A percentile compares a stretch with the other conserved stretches of the same genome.
Conservation (phyloP, 352 stramenopile species). For the Globisporangium viniferum region DNA sequence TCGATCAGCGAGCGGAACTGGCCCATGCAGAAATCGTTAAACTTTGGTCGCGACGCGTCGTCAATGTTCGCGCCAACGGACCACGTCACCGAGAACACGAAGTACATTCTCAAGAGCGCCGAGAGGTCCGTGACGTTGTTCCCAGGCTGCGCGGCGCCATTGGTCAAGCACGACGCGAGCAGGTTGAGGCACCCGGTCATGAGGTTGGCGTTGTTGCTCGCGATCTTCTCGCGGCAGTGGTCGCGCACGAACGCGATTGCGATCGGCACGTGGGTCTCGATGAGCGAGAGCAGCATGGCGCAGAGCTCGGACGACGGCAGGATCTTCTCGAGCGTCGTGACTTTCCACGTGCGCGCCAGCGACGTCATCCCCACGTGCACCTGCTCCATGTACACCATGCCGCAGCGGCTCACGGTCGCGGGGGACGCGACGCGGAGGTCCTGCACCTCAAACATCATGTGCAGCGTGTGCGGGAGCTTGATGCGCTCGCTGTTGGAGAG, state of each 20-base stretch:
- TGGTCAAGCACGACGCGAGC: slow-evolving; percentile 67
- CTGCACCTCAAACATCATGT: slow-evolving; percentile 94
- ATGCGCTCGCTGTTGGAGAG: slow-evolving; percentile 87
- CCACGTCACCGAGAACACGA: slow-evolving; percentile 86
- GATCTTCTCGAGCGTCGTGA: slow-evolving; percentile 72
- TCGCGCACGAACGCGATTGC: slow-evolving; percentile 88
- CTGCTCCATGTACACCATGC: slow-evolving; percentile 93
- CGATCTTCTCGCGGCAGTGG: slow-evolving; percentile 87
- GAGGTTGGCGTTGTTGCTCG: slow-evolving; percentile 86
- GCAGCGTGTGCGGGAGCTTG: slow-evolving; percentile 80
- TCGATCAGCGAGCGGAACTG: slow-evolving; percentile 65
- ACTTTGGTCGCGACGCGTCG: slow-evolving; percentile 72
- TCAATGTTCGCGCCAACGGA: slow-evolving; percentile 87
- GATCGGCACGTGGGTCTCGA: slow-evolving; percentile 79
- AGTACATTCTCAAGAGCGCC: slow-evolving; percentile 79
- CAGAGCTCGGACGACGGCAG: slow-evolving; percentile 51
- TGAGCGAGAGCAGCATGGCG: slow-evolving; percentile 64
- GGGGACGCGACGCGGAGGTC: slow-evolving; percentile 87
- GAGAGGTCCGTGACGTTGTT: slow-evolving; percentile 51
- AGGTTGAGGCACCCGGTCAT: slow-evolving; percentile 89
- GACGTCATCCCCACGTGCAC: slow-evolving; percentile 79
- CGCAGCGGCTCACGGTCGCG: slow-evolving; percentile 86
- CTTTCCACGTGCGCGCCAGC: slow-evolving; percentile 70
- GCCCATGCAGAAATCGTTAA: slow-evolving; percentile 86
- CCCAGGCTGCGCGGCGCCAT: slow-evolving; percentile 31